Percentiles rank a stretch among this genome's conserved stretches.
phyloP scores from a whole-genome alignment of 164 flowering plant species.

The Aristolochia contorta region DNA sequence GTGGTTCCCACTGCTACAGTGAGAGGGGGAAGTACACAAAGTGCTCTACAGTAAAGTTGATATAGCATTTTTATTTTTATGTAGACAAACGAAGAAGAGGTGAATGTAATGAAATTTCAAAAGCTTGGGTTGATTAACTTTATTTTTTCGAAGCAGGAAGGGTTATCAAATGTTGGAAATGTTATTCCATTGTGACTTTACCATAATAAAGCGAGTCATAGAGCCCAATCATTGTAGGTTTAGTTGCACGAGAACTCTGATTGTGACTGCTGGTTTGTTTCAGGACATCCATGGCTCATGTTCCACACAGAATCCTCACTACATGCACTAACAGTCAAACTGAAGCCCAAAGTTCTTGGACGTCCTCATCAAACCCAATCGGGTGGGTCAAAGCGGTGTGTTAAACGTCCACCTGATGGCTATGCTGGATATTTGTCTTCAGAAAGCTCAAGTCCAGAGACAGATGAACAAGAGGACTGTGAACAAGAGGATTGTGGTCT shows the following conservation, averaged over 20 bases:
- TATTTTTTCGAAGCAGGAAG: too few relatives aligned
- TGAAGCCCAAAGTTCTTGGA: constrained; percentile 32
- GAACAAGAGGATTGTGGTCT: constrained; percentile 50
- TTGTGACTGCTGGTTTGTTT: constrained; percentile 5
- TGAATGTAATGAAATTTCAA: too few relatives aligned
- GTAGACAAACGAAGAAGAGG: too few relatives aligned
- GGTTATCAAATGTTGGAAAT: too few relatives aligned
- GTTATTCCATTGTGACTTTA: too few relatives aligned
- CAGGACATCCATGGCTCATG: constrained; percentile 91
- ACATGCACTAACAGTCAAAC: constrained; percentile 41
- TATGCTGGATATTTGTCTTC: constrained; percentile 1
- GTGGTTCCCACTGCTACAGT: too few relatives aligned
- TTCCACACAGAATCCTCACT: constrained; percentile 64
- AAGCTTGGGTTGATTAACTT: too few relatives aligned
- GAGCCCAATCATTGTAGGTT: too few relatives aligned
- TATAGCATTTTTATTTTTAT: too few relatives aligned
- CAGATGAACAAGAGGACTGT: constrained; percentile 49
- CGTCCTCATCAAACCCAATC: constrained; percentile 6
- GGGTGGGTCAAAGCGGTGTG: background rate
- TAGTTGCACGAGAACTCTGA: background rate
- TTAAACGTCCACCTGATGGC: background rate
- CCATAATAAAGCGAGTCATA: too few relatives aligned
- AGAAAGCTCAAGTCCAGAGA: constrained; percentile 17
- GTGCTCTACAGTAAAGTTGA: too few relatives aligned
- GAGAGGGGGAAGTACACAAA: too few relatives aligned